phyloP scores from a whole-genome alignment of 1,284 basidiomycete genomes.

The Apiotrichum siamense region DNA sequence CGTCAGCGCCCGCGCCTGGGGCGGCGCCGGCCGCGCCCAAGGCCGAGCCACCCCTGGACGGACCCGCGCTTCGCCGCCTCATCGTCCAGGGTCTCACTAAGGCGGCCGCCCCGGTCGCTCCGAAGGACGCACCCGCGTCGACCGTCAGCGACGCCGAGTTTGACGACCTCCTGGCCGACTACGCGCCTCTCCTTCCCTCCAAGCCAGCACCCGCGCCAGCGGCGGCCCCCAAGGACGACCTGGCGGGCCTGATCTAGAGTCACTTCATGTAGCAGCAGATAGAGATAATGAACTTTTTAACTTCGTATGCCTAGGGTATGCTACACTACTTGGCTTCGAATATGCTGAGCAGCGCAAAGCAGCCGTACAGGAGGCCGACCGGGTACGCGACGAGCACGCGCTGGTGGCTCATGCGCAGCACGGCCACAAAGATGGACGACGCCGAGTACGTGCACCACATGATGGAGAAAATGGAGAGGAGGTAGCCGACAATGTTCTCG shows the following conservation, averaged over 20 bases:
- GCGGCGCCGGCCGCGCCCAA: conserved; percentile 13
- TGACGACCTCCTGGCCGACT: conserved; percentile 43
- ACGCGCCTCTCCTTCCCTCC: conserved; percentile 36
- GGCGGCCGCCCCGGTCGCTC: conserved; percentile 50
- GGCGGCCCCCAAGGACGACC: conserved; percentile 35
- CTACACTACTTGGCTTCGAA: conserved; percentile 37
- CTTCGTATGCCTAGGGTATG: too few relatives aligned
- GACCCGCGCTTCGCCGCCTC: conserved; percentile 60
- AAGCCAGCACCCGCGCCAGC: conserved; percentile 29
- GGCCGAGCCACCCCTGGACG: conserved; percentile 56
- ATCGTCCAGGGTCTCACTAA: conserved; percentile 66
- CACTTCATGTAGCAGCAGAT: not conserved
- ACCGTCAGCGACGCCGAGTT: conserved; percentile 42
- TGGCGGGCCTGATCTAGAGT: conserved; percentile 35
- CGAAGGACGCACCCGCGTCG: not conserved
- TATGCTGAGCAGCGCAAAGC: conserved; percentile 75
- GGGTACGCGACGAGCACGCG: conserved; percentile 89
- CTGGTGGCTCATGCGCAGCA: conserved; percentile 88
- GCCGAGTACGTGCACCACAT: conserved; percentile 94
- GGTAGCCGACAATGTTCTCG: conserved; percentile 75
- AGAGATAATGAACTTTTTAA: not conserved
- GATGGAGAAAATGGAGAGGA: conserved; percentile 72
- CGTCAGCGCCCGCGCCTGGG: conserved; percentile 19
- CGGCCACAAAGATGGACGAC: conserved; percentile 86
- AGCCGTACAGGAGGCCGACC: conserved; percentile 82